Percentiles rank a stretch among this genome's conserved stretches.
Conservation (phyloP, 345 rosid species). For the Fremontodendron californicum region DNA sequence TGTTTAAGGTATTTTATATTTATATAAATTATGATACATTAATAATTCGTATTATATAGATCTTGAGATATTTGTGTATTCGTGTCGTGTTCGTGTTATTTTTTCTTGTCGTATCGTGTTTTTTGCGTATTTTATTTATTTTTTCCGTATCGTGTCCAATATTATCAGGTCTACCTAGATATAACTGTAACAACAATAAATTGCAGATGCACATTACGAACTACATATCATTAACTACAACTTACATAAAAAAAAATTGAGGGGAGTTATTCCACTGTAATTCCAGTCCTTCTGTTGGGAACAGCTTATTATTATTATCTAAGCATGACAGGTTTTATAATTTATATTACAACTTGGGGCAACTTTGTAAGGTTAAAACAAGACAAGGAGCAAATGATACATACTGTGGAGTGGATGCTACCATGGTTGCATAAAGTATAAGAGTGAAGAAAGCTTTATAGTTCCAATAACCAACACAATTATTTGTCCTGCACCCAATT, state of each 20-base stretch:
- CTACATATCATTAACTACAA: conserved; percentile 7
- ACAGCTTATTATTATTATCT: conserved; percentile 50
- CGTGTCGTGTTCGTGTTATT: too few relatives aligned
- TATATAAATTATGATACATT: too few relatives aligned
- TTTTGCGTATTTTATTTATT: too few relatives aligned
- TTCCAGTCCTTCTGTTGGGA: conserved; percentile 39
- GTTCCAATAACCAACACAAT: conserved; percentile 90
- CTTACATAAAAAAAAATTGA: conserved; percentile 56
- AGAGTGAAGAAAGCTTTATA: conserved; percentile 79
- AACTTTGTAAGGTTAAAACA: neutral
- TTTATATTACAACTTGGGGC: conserved; percentile 9
- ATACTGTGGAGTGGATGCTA: conserved; percentile 64
- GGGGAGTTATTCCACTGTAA: conserved; percentile 31
- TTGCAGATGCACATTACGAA: conserved; percentile 2
- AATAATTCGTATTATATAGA: too few relatives aligned
- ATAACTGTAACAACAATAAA: neutral
- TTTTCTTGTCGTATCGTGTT: too few relatives aligned
- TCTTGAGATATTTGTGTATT: too few relatives aligned
- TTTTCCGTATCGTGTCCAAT: too few relatives aligned
- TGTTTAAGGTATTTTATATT: too few relatives aligned
- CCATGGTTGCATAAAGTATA: conserved; percentile 57
- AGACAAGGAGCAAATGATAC: conserved; percentile 13
- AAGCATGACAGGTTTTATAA: conserved; percentile 7
- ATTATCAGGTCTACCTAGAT: too few relatives aligned
- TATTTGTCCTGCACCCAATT: conserved; percentile 65